Base-by-base conservation (phyloP, 164 flowering plant genomes). In the Berberis vulgaris region DNA sequence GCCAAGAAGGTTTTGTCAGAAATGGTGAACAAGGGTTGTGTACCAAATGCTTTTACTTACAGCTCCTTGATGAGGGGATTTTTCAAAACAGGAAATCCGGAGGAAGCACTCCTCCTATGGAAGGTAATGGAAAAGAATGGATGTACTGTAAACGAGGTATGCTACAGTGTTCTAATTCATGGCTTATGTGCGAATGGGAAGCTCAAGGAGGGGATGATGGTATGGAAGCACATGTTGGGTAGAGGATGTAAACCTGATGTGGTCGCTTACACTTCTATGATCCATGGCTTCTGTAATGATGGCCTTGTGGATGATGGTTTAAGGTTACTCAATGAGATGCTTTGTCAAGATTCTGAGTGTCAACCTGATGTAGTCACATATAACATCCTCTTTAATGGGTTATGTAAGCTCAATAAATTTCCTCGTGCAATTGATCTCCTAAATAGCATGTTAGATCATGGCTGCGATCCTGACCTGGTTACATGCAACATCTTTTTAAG, bases 351-450 rank as follows among this genome's bases (percentile, higher is more conserved):
- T 46, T 66, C 78, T 26, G 60, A 65, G 3, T 79, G 79, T 68
- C 79, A 78, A 65, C 96, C 98, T 1, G 98, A 92, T 78, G 79
- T 86, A 41, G 66, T 92, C 45, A 86, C 95, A 26, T 92, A 87
- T 60, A 89, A 87, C 69, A 85, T 87, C 66, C 78, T 92, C 65
- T 69, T 89, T 26, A 71, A 74, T 68, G 84, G 82, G 46, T 80
- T 92, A 62, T 89, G 93, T 77, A 81, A 75, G 71, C 71, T 74
- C 43, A 68, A 69, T 65, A 79, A 67, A 55, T 67, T 88, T 56
- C 70, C 82, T 4, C 85, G 64, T 57, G 93, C 93, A 53, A 71
- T 87, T 64, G 84, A 82, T 77, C 81, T 87, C 72, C 69, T 89
- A 49, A 83, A 80, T 61, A 65, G 65, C 43, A 89, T 89, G 98